A percentile compares a stretch with the other conserved stretches of the same genome.
These are phyloP conservation scores for Pleurotus cornucopiae DNA, from an alignment of 768 basidiomycete species.

Conservation along the genomic window DNA sequence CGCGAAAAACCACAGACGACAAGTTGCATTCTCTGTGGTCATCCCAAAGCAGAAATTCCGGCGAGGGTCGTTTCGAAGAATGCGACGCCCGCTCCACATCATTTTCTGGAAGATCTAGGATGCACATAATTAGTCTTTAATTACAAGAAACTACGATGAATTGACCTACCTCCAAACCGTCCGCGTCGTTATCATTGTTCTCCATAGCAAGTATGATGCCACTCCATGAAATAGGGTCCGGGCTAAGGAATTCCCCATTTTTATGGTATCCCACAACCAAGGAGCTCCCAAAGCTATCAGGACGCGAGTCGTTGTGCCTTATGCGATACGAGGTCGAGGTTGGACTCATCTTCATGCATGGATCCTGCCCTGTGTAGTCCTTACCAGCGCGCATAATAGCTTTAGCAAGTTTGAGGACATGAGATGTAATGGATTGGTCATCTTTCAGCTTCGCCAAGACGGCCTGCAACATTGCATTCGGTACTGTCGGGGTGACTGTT, in stretches of 20 bases:
- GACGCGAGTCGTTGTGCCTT: background rate
- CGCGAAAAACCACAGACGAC: constrained; percentile 24
- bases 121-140: background rate
- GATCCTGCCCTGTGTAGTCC: background rate
- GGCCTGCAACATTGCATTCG: background rate
- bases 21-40: constrained; percentile 17
- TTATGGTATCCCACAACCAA: background rate
- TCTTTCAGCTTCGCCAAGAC: background rate
- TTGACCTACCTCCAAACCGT: background rate
- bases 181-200: background rate
- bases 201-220: background rate
- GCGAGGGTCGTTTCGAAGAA: constrained; percentile 23
- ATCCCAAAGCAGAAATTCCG: constrained; percentile 22
- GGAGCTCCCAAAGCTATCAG: background rate
- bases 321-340: background rate
- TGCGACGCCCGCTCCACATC: constrained; percentile 20
- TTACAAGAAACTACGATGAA: background rate
- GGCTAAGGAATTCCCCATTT: background rate
- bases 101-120: constrained; percentile 14
- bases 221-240: background rate
- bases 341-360: background rate
- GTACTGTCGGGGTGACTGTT: background rate
- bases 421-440: background rate
- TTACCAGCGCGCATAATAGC: background rate
- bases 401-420: background rate